Conservation (phyloP, 805 yeast species). For the Saturnispora galanensis region DNA sequence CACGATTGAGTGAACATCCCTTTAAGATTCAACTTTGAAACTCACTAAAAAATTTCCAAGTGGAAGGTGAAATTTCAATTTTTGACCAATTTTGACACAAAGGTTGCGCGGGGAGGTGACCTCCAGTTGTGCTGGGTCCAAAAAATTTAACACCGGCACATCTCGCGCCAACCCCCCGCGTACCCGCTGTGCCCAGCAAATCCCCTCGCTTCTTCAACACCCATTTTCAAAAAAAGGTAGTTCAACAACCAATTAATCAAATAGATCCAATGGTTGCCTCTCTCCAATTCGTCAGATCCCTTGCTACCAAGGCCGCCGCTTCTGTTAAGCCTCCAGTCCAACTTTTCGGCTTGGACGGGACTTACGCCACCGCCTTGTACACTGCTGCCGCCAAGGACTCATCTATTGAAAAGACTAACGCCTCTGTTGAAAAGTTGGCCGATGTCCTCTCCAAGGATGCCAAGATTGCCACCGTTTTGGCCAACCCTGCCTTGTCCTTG, state of each 20-base stretch:
- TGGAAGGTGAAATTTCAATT: background rate
- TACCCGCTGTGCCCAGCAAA: slow-evolving; percentile 2
- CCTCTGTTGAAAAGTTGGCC: slow-evolving; percentile 52
- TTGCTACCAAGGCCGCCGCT: slow-evolving; percentile 51
- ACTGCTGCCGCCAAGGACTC: slow-evolving; percentile 82
- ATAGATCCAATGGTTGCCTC: slow-evolving; percentile 36
- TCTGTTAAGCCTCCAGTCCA: slow-evolving; percentile 78
- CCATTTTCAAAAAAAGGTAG: background rate
- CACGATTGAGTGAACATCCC: background rate
- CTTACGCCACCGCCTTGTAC: slow-evolving; percentile 92
- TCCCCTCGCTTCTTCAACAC: background rate
- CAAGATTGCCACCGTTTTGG: slow-evolving; percentile 50
- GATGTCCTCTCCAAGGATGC: slow-evolving; percentile 50
- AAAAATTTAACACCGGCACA: background rate
- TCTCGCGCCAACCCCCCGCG: background rate
- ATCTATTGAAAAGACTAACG: slow-evolving; percentile 55
- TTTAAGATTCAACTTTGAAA: background rate
- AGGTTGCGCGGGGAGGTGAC: too few species aligned
- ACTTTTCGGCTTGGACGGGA: slow-evolving; percentile 91
- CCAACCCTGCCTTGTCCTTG: slow-evolving; percentile 76
- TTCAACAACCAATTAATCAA: background rate
- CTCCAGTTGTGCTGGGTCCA: too few species aligned
- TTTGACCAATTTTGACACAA: too few species aligned
- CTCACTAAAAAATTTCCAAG: background rate
- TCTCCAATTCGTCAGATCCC: slow-evolving; percentile 57